Evolutionary conservation across 345 rosid genomes (phyloP).

Genomic region (Hirschfeldia incana): DNA sequence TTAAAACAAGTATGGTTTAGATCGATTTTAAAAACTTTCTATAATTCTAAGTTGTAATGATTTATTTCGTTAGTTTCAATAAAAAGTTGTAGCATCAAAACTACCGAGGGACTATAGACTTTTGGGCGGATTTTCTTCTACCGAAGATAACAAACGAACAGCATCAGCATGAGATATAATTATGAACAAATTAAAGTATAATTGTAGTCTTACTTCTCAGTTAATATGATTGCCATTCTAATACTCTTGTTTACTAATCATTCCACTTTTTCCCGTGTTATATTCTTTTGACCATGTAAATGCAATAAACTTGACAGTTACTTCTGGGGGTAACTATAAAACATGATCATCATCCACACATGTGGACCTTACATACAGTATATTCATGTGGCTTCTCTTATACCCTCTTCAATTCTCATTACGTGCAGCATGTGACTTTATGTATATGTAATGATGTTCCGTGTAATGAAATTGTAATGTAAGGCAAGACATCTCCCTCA

Average conservation of each 20-base stretch:
- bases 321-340: conserved; percentile 25
- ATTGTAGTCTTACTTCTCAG: not conserved
- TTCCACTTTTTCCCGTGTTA: not conserved
- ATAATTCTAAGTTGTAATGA: not conserved
- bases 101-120: not conserved
- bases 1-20: not conserved
- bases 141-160: not conserved
- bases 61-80: not conserved
- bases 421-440: conserved; percentile 9
- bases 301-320: conserved; percentile 18
- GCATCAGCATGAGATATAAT: not conserved
- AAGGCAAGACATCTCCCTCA: conserved; percentile 32
- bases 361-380: conserved; percentile 34
- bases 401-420: conserved; percentile 4
- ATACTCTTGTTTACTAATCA: conserved; percentile 1
- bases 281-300: conserved; percentile 9
- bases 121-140: not conserved
- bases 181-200: not conserved
- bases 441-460: conserved; percentile 14
- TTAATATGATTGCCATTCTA: not conserved
- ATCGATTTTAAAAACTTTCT: not conserved
- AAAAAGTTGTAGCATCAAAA: not conserved
- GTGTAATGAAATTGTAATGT: conserved; percentile 18
- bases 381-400: conserved; percentile 16
- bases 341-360: conserved; percentile 20